A percentile compares a stretch with the other conserved stretches of the same genome.
These are phyloP conservation scores for Flaveria brownii DNA, from an alignment of 129 eudicot species.

Conservation along the genomic window DNA sequence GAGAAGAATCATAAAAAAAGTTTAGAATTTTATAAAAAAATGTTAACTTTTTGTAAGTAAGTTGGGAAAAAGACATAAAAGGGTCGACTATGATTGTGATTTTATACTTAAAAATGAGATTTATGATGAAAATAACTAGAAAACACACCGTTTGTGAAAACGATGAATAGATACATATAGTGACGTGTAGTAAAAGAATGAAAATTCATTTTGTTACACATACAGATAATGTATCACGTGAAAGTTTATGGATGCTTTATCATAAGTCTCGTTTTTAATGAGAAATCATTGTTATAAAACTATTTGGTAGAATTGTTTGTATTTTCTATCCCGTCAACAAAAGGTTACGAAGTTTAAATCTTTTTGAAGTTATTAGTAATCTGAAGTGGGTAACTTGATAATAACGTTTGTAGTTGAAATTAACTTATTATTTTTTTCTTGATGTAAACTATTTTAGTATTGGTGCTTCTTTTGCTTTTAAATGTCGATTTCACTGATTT, in stretches of 20 bases:
- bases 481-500: too few relatives aligned
- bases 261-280: neutral
- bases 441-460: too few relatives aligned
- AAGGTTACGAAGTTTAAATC: neutral
- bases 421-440: too few relatives aligned
- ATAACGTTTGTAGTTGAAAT: neutral
- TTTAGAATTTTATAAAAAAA: neutral
- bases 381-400: neutral
- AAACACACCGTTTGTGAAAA: neutral
- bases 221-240: neutral
- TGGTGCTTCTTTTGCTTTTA: too few relatives aligned
- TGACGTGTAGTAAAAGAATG: neutral
- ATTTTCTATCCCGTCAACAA: neutral
- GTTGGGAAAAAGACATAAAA: neutral
- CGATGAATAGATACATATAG: neutral
- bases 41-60: neutral
- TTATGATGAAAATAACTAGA: neutral
- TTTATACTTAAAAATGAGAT: neutral
- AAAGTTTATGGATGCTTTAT: neutral
- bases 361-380: neutral
- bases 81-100: neutral
- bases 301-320: neutral
- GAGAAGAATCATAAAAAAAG: neutral
- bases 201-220: neutral
- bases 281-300: neutral